Evolutionary conservation across 2,329 filamentous ascomycete genomes (phyloP).

Genomic region (Aspergillus felis): DNA sequence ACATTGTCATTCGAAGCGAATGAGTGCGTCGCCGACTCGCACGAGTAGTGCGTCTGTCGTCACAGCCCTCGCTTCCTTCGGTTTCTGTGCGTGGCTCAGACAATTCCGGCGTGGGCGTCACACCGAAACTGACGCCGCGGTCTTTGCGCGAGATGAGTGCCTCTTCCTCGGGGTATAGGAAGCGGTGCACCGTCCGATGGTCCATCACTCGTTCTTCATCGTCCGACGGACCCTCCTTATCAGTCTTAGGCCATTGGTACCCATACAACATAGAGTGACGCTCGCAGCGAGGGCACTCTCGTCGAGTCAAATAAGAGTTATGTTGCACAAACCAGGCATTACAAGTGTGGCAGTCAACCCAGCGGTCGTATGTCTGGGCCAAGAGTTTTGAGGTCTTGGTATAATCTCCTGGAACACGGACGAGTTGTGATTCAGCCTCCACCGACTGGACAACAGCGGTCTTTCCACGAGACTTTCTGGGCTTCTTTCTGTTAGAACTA

Average conservation of each 20-base stretch:
- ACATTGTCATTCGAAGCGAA: constrained; percentile 35
- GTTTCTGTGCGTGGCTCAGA: constrained; percentile 38
- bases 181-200: constrained; percentile 82
- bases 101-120: constrained; percentile 36
- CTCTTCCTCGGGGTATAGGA: constrained; percentile 70
- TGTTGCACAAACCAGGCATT: constrained; percentile 77
- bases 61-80: constrained; percentile 32
- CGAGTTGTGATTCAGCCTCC: constrained; percentile 32
- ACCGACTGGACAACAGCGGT: constrained; percentile 33
- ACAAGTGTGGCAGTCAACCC: constrained; percentile 88
- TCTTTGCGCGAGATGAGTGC: constrained; percentile 33
- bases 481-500: constrained; percentile 16
- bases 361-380: constrained; percentile 69
- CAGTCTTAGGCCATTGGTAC: constrained; percentile 93
- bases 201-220: constrained; percentile 68
- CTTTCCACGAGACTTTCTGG: constrained; percentile 21
- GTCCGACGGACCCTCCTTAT: constrained; percentile 70
- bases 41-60: constrained; percentile 33
- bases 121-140: constrained; percentile 34
- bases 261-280: constrained; percentile 94
- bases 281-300: constrained; percentile 87
- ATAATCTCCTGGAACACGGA: constrained; percentile 71
- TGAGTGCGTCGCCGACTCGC: constrained; percentile 30
- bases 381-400: constrained; percentile 74
- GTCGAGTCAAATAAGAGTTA: constrained; percentile 80